A percentile compares a stretch with the other conserved stretches of the same genome.
Conservation (phyloP, 225 moss, liverwort and hornwort species). For the Marchantia paleacea region DNA sequence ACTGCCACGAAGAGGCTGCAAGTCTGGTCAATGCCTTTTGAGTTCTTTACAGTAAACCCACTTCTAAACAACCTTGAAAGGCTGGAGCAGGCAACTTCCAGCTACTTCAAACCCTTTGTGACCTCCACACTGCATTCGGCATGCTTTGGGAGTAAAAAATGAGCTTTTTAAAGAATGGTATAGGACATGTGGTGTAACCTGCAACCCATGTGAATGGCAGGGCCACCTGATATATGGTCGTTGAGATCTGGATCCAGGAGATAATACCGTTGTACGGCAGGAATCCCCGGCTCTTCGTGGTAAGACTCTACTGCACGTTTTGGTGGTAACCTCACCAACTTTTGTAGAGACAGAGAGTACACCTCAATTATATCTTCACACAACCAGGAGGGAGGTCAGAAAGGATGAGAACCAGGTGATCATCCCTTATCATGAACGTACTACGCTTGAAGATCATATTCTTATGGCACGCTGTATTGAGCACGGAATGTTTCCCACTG, state of each 20-base stretch:
- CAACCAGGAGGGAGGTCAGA: background rate
- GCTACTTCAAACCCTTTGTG: conserved; percentile 6
- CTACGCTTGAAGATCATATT: background rate
- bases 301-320: background rate
- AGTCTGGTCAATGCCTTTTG: background rate
- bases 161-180: conserved; percentile 11
- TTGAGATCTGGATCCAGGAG: background rate
- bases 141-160: conserved; percentile 6
- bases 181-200: conserved; percentile 4
- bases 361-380: background rate
- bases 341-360: background rate
- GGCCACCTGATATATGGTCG: conserved; percentile 10
- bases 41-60: conserved; percentile 10
- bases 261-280: background rate
- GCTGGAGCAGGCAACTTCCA: conserved; percentile 2
- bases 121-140: conserved; percentile 3
- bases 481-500: conserved; percentile 85
- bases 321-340: background rate
- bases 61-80: conserved; percentile 1
- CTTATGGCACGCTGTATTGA: conserved; percentile 51
- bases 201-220: conserved; percentile 1
- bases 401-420: background rate
- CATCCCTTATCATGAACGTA: background rate
- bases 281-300: background rate
- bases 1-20: background rate